A percentile compares a stretch with the other conserved stretches of the same genome.
These are phyloP conservation scores for Colletotrichum sp. DNA, from an alignment of 2,329 filamentous ascomycete genomes.

Conservation along the genomic window DNA sequence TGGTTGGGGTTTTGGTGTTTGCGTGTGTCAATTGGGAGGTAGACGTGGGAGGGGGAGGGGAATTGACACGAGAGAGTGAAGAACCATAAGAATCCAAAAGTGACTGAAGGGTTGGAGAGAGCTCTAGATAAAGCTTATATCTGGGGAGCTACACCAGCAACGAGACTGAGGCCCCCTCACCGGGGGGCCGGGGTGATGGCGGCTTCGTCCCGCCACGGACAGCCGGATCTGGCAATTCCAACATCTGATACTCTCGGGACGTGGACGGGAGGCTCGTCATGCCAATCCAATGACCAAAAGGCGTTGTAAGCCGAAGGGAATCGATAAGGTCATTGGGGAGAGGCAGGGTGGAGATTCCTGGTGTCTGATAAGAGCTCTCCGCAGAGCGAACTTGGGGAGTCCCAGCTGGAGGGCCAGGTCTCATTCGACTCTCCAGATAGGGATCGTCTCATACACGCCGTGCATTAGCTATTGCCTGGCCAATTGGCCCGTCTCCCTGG, in stretches of 20 bases:
- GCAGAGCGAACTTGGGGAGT: neutral
- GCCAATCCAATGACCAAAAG: conserved; percentile 3
- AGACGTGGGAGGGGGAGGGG: neutral
- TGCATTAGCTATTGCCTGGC: neutral
- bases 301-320: neutral
- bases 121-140: conserved; percentile 10
- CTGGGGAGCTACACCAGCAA: neutral
- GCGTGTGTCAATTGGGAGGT: neutral
- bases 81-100: neutral
- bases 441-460: neutral
- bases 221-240: neutral
- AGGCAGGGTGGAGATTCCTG: neutral
- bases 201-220: neutral
- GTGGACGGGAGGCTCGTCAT: neutral
- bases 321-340: neutral
- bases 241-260: neutral
- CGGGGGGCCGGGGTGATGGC: neutral
- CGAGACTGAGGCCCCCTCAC: neutral
- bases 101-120: neutral
- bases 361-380: conserved; percentile 3
- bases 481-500: neutral
- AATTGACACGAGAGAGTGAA: neutral
- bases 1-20: neutral
- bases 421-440: neutral
- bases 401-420: neutral